Conservation (phyloP, 495 filamentous ascomycete species). For the Clohesyomyces aquaticus region DNA sequence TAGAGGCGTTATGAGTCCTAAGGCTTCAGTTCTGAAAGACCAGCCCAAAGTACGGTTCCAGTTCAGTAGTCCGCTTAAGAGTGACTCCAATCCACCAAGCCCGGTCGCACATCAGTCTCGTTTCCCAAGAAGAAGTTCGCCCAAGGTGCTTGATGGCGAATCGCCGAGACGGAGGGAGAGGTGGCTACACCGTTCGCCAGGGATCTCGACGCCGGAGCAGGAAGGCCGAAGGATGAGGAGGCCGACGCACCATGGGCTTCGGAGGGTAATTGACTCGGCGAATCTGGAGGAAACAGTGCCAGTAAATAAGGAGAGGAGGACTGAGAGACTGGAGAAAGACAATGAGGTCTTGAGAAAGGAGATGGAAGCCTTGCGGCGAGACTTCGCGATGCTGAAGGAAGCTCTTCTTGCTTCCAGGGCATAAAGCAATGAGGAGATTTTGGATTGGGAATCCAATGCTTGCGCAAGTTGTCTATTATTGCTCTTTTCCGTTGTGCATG, state of each 20-base stretch:
- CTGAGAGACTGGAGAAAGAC: constrained; percentile 1
- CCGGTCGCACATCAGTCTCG: background rate
- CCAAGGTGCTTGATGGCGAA: background rate
- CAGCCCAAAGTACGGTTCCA: background rate
- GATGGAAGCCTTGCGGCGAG: constrained; percentile 12
- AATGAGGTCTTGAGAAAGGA: constrained; percentile 13
- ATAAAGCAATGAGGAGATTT: background rate
- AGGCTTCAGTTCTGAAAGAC: background rate
- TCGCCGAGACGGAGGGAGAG: background rate
- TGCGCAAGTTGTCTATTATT: background rate
- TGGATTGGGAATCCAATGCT: background rate
- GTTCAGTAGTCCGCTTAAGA: background rate
- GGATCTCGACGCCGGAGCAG: background rate
- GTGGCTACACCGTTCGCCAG: background rate
- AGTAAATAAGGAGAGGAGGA: background rate
- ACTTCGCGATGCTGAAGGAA: constrained; percentile 18
- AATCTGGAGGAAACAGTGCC: too few species aligned
- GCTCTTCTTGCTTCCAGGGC: constrained; percentile 5
- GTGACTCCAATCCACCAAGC: background rate
- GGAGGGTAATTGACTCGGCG: too few species aligned
- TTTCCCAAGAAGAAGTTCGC: background rate
- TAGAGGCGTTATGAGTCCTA: background rate
- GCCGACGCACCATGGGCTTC: too few species aligned
- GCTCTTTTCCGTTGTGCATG: too few species aligned
- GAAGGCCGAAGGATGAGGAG: background rate